Evolutionary conservation across 2,329 filamentous ascomycete genomes (phyloP).

Genomic region (Tolypocladium tundrense): DNA sequence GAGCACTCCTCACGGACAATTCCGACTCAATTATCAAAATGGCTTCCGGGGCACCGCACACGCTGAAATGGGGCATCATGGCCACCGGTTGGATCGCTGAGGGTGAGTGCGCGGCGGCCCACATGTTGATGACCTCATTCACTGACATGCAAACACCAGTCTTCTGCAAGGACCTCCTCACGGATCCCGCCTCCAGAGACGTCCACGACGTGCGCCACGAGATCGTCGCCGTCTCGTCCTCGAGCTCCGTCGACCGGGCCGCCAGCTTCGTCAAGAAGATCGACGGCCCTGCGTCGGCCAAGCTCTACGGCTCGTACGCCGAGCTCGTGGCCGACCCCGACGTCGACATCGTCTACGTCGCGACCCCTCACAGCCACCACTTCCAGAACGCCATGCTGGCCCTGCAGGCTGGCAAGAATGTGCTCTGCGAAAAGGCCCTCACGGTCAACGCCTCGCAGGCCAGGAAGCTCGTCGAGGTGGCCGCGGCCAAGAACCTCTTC

Average conservation of each 20-base stretch:
- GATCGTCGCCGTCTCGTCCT: constrained; percentile 72
- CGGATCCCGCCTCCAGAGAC: constrained; percentile 58
- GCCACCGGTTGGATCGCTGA: constrained; percentile 50
- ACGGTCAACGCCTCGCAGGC: constrained; percentile 75
- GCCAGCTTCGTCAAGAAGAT: constrained; percentile 62
- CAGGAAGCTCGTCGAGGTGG: constrained; percentile 60
- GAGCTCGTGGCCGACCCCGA: constrained; percentile 70
- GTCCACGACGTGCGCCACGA: constrained; percentile 66
- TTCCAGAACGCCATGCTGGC: constrained; percentile 86
- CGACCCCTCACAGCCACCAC: constrained; percentile 86
- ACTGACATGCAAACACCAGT: constrained; percentile 20
- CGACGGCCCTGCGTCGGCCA: constrained; percentile 56
- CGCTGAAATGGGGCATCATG: constrained; percentile 49
- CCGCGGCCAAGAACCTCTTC: constrained; percentile 62
- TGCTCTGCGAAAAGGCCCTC: constrained; percentile 85
- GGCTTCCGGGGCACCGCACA: constrained; percentile 31
- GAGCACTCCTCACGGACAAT: background rate
- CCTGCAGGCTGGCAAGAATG: constrained; percentile 73
- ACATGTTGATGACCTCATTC: background rate
- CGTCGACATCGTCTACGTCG: constrained; percentile 80
- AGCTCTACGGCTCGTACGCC: constrained; percentile 70
- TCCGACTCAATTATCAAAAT: constrained; percentile 16
- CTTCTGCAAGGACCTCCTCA: constrained; percentile 70
- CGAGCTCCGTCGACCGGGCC: constrained; percentile 59
- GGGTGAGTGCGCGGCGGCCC: constrained; percentile 21